phyloP scores from a whole-genome alignment of 2,329 filamentous ascomycete species.

The Xylariaceae sp. region DNA sequence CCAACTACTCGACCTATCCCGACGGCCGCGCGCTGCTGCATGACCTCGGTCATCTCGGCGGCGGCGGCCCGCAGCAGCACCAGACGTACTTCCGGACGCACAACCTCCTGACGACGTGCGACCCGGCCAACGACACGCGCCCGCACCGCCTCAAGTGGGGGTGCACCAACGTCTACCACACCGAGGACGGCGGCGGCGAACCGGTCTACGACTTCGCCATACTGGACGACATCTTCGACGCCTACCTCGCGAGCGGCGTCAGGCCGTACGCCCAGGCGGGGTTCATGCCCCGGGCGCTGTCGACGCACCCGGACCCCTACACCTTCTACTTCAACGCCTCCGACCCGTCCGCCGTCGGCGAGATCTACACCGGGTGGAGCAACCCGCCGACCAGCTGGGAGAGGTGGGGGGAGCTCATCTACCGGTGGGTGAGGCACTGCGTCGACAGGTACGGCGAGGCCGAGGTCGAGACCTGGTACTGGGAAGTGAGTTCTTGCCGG shows the following conservation, averaged over 20 bases:
- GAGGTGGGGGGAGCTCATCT: slow-evolving; percentile 1
- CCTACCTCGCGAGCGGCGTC: background rate
- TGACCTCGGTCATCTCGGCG: background rate
- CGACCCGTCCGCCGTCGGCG: background rate
- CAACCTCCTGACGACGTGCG: slow-evolving; percentile 2
- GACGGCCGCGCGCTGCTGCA: background rate
- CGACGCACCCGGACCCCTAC: slow-evolving; percentile 1
- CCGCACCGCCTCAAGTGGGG: slow-evolving; percentile 1
- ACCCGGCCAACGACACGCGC: background rate
- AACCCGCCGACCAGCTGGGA: background rate
- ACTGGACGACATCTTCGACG: slow-evolving; percentile 1
- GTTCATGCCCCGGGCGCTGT: slow-evolving; percentile 1
- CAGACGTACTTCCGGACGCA: slow-evolving; percentile 3
- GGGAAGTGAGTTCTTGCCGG: too few species aligned
- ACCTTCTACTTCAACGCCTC: background rate
- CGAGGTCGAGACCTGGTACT: slow-evolving; percentile 1
- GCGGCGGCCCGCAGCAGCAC: background rate
- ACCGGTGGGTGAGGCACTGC: slow-evolving; percentile 1
- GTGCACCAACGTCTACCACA: slow-evolving; percentile 1
- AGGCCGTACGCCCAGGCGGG: slow-evolving; percentile 1
- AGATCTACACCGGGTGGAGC: slow-evolving; percentile 1
- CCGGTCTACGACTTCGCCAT: slow-evolving; percentile 2
- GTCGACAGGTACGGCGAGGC: slow-evolving; percentile 1
- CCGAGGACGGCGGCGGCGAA: slow-evolving; percentile 1
- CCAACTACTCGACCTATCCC: slow-evolving; percentile 1